Evolutionary conservation across 805 yeast genomes (phyloP).

Genomic region (Huiozyma naganishii): DNA sequence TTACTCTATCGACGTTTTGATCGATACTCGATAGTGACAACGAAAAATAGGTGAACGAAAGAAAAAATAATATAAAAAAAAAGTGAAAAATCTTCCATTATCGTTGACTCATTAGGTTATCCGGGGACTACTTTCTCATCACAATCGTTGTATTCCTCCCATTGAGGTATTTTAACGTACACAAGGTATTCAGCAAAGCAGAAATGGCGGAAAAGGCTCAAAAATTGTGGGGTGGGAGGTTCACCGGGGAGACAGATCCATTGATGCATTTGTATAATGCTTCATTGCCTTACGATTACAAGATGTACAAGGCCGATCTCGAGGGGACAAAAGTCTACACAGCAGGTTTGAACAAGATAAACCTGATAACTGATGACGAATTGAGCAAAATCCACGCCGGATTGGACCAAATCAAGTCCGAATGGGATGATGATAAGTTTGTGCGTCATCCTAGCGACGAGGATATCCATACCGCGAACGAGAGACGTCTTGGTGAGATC

Average conservation of each 20-base stretch:
- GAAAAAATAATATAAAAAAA: no score
- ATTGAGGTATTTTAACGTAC: no score
- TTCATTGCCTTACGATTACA: conserved; percentile 89
- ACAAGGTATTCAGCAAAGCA: not conserved
- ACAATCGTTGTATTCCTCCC: no score
- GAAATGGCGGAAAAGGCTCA: conserved; percentile 31
- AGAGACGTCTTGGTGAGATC: conserved; percentile 91
- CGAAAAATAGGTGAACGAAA: no score
- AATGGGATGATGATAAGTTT: conserved; percentile 70
- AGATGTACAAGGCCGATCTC: conserved; percentile 88
- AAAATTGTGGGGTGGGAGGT: conserved; percentile 96
- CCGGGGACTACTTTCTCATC: no score
- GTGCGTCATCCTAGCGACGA: conserved; percentile 49
- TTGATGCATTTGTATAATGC: conserved; percentile 96
- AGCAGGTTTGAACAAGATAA: conserved; percentile 69
- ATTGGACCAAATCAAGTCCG: conserved; percentile 54
- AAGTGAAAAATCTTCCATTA: no score
- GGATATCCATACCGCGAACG: conserved; percentile 98
- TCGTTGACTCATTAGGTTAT: no score
- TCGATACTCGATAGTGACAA: no score
- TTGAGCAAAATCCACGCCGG: conserved; percentile 76
- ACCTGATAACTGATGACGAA: conserved; percentile 64
- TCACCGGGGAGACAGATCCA: conserved; percentile 95
- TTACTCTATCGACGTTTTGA: no score
- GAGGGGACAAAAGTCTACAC: conserved; percentile 93